Evolutionary conservation across 805 yeast species (phyloP), one percentile per base, ranked within the genome.

Genomic region (Metschnikowia proteae): DNA sequence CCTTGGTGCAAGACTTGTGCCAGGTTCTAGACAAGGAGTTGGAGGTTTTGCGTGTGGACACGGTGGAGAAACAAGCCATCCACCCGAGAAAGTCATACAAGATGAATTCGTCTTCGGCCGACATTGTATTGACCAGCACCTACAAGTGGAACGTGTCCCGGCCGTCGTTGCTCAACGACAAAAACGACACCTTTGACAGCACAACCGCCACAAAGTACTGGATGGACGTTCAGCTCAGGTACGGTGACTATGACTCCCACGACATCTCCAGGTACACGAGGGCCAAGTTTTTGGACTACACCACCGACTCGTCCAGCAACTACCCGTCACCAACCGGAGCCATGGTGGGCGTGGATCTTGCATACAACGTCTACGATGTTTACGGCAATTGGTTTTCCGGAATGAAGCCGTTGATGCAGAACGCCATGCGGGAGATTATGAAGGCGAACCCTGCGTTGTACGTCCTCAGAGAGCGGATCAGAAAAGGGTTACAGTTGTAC

Each of bases 341-440:
- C 8, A 80, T 94, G 77, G 78, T 94, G 43, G 96, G 95, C 37
- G 78, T 94, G 52, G 99, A 94, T 67, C 73, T 94, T 55, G 96
- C 98, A 0, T 94, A 94, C 64, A 94, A 94, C 65, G 88, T 90
- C 85, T 91, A 86, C 63, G 97, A 90, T 66, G 91, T 96, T 0
- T 94, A 89, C 66, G 99, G 99, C 30, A 89, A 88, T 60, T 94
- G 99, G 99, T 87, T 94, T 70, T 92, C 95, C 2, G 98, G 98
- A 0, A 70, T 92, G 67, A 94, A 94, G 65, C 89, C 89, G 3
- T 73, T 94, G 60, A 74, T 94, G 72, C 96, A 88, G 61, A 88
- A 84, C 60, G 96, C 97, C 10, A 84, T 94, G 96, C 78, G 82
- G 54, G 92, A 94, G 33, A 87, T 94, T 40, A 87, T 91, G 96